These are phyloP conservation scores for Apiospora pterosperma DNA, from an alignment of 2,329 filamentous ascomycete species.

Conservation along the genomic window DNA sequence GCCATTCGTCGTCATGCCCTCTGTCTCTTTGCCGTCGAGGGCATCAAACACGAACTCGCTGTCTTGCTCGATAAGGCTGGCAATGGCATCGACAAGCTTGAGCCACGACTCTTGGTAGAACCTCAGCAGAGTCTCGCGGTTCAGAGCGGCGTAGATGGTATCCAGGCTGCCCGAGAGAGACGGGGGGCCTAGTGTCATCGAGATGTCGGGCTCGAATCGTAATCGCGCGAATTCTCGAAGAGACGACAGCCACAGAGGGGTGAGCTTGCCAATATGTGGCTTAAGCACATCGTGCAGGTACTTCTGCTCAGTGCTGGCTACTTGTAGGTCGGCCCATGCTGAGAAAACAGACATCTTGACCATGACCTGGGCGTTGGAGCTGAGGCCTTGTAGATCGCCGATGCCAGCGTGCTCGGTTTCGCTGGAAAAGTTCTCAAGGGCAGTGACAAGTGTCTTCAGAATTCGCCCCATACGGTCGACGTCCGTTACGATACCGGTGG, in stretches of 20 bases:
- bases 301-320: conserved; percentile 86
- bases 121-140: conserved; percentile 85
- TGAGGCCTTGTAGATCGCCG: conserved; percentile 87
- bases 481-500: conserved; percentile 94
- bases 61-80: conserved; percentile 94
- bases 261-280: conserved; percentile 84
- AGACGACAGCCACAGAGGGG: conserved; percentile 90
- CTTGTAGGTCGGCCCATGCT: conserved; percentile 95
- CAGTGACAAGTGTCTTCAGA: conserved; percentile 85
- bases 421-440: conserved; percentile 85
- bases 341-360: conserved; percentile 97
- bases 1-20: conserved; percentile 37
- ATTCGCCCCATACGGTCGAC: conserved; percentile 99
- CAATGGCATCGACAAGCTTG: conserved; percentile 94
- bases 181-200: conserved; percentile 78
- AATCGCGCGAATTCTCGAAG: conserved; percentile 90
- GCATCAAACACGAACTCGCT: conserved; percentile 98
- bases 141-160: conserved; percentile 90
- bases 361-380: conserved; percentile 96
- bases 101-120: conserved; percentile 99
- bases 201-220: conserved; percentile 95
- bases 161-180: conserved; percentile 83
- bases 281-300: conserved; percentile 87
- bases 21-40: conserved; percentile 75
- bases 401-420: conserved; percentile 82